Percentiles rank a stretch among this genome's conserved stretches.
Evolutionary conservation across 768 basidiomycete species (phyloP).

Genomic region (Guyanaporus albipodus): DNA sequence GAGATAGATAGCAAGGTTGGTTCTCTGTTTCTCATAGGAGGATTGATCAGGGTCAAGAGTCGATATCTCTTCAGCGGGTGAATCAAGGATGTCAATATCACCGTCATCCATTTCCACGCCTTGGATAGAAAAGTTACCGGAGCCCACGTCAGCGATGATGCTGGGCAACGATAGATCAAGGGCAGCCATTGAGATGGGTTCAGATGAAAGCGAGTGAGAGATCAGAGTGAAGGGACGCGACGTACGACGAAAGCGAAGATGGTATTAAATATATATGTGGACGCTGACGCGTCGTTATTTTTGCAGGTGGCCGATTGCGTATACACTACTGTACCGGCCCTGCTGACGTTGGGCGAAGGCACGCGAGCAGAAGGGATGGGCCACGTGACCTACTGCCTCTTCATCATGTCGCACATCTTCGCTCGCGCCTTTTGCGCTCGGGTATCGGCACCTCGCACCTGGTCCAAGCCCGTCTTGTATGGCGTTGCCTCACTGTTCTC

Average conservation of each 20-base stretch:
- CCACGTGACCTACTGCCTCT: conserved; percentile 12
- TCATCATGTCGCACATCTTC: conserved; percentile 9
- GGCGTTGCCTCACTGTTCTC: conserved; percentile 34
- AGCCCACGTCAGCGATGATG: conserved; percentile 24
- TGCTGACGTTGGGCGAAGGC: not conserved
- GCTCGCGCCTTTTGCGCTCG: not conserved
- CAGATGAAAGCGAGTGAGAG: conserved; percentile 18
- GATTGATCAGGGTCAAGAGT: conserved; percentile 27
- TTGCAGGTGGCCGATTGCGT: no score
- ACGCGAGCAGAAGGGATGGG: not conserved
- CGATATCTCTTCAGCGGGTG: conserved; percentile 34
- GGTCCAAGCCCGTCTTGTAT: conserved; percentile 26
- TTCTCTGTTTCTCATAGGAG: conserved; percentile 54
- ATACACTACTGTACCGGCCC: not conserved
- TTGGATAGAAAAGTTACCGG: conserved; percentile 21
- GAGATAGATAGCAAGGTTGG: conserved; percentile 61
- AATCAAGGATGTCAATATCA: conserved; percentile 43
- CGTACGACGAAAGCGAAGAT: conserved; percentile 19
- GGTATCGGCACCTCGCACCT: conserved; percentile 3
- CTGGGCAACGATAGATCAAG: conserved; percentile 20
- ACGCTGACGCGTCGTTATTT: conserved; percentile 31
- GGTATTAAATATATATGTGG: conserved; percentile 15
- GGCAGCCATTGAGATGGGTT: conserved; percentile 18
- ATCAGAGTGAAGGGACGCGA: conserved; percentile 16
- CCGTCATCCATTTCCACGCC: conserved; percentile 55